Conservation (phyloP, 495 filamentous ascomycete genomes). For the Lophiostoma macrostomum region DNA sequence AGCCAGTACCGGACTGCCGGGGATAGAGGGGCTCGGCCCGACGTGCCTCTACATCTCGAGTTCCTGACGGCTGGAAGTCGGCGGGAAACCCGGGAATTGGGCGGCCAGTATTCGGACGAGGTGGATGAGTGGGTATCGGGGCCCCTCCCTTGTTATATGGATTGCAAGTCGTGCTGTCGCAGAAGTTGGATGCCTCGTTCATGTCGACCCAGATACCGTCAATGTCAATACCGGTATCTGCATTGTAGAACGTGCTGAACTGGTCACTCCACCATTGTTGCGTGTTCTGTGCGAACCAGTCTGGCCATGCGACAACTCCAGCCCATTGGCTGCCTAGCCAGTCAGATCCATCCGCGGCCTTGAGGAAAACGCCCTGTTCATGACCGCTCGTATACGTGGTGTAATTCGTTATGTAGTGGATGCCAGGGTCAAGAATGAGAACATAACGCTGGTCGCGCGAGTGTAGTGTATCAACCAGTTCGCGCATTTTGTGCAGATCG, state of each 20-base stretch:
- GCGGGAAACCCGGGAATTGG: constrained; percentile 68
- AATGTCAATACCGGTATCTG: constrained; percentile 67
- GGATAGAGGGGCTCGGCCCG: constrained; percentile 42
- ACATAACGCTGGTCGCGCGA: constrained; percentile 72
- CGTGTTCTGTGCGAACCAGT: constrained; percentile 76
- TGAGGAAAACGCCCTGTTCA: constrained; percentile 40
- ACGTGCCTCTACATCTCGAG: too few relatives aligned
- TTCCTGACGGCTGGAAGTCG: constrained; percentile 64
- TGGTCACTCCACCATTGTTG: constrained; percentile 71
- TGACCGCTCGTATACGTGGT: constrained; percentile 54
- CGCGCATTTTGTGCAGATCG: constrained; percentile 61
- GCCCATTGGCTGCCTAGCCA: constrained; percentile 28
- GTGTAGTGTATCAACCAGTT: constrained; percentile 72
- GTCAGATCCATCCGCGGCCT: constrained; percentile 49
- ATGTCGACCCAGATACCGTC: constrained; percentile 51
- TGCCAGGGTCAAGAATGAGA: constrained; percentile 33
- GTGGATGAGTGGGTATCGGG: constrained; percentile 10
- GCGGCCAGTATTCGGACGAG: constrained; percentile 53
- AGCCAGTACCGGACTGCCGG: constrained; percentile 46
- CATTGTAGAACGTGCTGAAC: constrained; percentile 63
- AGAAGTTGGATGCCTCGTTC: constrained; percentile 47
- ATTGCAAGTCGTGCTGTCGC: constrained; percentile 68
- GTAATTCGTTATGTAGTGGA: constrained; percentile 64
- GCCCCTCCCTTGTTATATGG: constrained; percentile 37
- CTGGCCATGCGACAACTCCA: constrained; percentile 47